phyloP scores from a whole-genome alignment of 768 basidiomycete genomes.

The Leccinum arenicola region DNA sequence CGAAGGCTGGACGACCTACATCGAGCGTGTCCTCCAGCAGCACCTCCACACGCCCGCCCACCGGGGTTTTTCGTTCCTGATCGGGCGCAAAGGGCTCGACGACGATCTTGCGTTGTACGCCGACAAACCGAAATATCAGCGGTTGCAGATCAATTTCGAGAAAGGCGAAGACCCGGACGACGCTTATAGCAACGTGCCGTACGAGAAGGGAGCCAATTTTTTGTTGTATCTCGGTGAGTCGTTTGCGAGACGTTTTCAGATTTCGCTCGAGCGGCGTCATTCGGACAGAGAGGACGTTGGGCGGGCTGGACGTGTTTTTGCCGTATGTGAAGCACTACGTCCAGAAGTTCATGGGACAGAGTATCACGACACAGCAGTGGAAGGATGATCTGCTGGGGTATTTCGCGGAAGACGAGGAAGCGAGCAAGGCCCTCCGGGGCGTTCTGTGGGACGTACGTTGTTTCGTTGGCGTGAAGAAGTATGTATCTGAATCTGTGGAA shows the following conservation, averaged over 20 bases:
- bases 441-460: slow-evolving; percentile 76
- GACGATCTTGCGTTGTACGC: slow-evolving; percentile 65
- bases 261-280: not conserved
- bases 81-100: slow-evolving; percentile 67
- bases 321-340: slow-evolving; percentile 86
- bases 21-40: slow-evolving; percentile 77
- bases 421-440: slow-evolving; percentile 59
- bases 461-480: not conserved
- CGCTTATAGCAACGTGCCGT: slow-evolving; percentile 72
- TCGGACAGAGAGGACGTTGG: slow-evolving; percentile 13
- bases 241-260: not conserved
- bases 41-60: slow-evolving; percentile 69
- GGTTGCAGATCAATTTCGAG: slow-evolving; percentile 73
- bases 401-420: slow-evolving; percentile 55
- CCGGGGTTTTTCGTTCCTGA: slow-evolving; percentile 77
- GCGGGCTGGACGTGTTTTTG: slow-evolving; percentile 59
- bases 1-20: slow-evolving; percentile 93
- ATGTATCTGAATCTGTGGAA: not conserved
- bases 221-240: slow-evolving; percentile 73
- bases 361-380: slow-evolving; percentile 84
- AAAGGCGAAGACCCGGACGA: slow-evolving; percentile 77
- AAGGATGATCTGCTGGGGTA: slow-evolving; percentile 74
- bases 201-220: slow-evolving; percentile 89
- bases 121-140: slow-evolving; percentile 64
- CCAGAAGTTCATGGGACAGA: slow-evolving; percentile 74